These are phyloP conservation scores for Ophiostoma piceae DNA, from an alignment of 2,329 filamentous ascomycete genomes.

Conservation along the genomic window DNA sequence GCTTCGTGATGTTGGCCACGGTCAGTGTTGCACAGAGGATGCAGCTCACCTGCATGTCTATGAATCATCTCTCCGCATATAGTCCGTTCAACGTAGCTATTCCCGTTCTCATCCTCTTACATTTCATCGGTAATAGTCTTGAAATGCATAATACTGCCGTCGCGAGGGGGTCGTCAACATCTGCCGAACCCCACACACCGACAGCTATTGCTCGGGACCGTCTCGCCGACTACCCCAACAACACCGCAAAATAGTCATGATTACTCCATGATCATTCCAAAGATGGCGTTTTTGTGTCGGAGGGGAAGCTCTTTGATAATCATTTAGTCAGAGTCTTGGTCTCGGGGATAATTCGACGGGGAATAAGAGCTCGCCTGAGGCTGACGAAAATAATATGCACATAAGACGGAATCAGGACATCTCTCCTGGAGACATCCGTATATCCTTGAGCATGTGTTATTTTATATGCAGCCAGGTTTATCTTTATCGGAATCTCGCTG, in stretches of 20 bases:
- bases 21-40: neutral
- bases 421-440: neutral
- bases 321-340: neutral
- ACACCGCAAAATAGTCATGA: neutral
- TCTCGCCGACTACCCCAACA: slow-evolving; percentile 13
- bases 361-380: neutral
- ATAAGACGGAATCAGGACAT: neutral
- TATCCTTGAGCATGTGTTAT: neutral
- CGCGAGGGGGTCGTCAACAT: slow-evolving; percentile 14
- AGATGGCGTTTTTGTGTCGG: neutral
- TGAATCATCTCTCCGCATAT: neutral
- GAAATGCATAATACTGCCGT: neutral
- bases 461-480: neutral
- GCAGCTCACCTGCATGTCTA: neutral
- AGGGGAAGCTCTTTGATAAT: neutral
- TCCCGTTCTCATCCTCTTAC: neutral
- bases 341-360: neutral
- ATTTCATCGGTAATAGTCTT: neutral
- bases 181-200: slow-evolving; percentile 3
- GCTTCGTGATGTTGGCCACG: neutral
- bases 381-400: neutral
- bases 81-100: neutral
- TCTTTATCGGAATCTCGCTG: neutral
- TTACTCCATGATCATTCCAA: neutral
- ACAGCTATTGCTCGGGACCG: neutral